Evolutionary conservation across 164 flowering plant genomes (phyloP), one percentile per base, ranked within the genome.

Genomic region (Akebia trifoliata): DNA sequence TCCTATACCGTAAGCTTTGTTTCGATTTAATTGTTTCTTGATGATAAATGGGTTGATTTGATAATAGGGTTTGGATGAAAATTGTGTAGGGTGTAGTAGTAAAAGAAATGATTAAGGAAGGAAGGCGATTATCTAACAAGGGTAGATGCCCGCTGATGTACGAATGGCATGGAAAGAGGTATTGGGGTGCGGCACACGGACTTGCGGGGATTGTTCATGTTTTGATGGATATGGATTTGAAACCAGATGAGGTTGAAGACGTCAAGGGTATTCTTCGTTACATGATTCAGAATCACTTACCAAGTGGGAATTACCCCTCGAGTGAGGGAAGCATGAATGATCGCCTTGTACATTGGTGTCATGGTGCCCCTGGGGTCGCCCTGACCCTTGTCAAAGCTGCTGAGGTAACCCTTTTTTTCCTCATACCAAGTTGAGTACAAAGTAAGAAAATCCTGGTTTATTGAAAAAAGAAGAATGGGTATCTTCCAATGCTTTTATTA

Each of bases 131-230:
- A 36, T 67, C 77, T 22, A 37, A 30, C 18, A 69, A 60, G 34
- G 77, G 70, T 21, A 69, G 68, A 18, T 71, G 72, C 59, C 87
- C 90, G 2, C 61, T 81, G 54, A 79, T 84, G 86, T 81, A 69
- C 61, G 84, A 76, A 60, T 79, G 86, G 84, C 75, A 81, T 68
- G 81, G 81, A 32, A 74, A 78, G 54, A 79, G 54, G 65, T 81
- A 84, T 52, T 81, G 86, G 86, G 86, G 90, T 18, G 84, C 84
- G 26, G 90, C 93, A 7, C 95, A 90, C 74, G 95, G 97, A 12
- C 56, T 90, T 59, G 92, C 93, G 15, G 97, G 97, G 36, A 85
- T 90, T 32, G 66, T 84, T 75, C 74, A 85, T 72, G 85, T 84
- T 47, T 59, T 90, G 63, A 78, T 87, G 87, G 81, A 87, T 60